Conservation (phyloP, 495 filamentous ascomycete genomes). For the Apodospora peruviana region DNA sequence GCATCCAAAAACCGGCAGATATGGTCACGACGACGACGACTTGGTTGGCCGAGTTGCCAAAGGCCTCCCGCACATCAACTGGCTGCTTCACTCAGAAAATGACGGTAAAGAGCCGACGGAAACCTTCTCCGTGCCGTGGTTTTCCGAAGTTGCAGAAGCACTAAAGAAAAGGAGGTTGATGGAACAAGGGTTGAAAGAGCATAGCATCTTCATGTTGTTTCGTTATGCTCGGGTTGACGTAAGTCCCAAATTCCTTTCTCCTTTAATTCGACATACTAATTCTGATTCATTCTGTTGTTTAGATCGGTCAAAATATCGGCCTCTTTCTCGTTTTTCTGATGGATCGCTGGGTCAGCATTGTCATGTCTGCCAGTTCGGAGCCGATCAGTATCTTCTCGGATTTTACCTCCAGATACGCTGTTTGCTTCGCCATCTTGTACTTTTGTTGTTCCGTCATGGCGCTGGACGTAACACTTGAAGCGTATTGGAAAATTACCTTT, state of each 20-base stretch:
- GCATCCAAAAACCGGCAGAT: neutral
- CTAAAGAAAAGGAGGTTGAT: slow-evolving; percentile 21
- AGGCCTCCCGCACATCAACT: slow-evolving; percentile 21
- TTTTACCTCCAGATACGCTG: slow-evolving; percentile 20
- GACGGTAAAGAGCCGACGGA: neutral
- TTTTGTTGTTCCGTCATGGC: slow-evolving; percentile 21
- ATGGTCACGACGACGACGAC: neutral
- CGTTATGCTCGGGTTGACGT: slow-evolving; percentile 18
- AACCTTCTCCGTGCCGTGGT: slow-evolving; percentile 20
- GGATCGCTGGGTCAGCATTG: slow-evolving; percentile 26
- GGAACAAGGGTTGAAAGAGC: slow-evolving; percentile 25
- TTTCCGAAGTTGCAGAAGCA: slow-evolving; percentile 18
- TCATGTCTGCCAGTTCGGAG: slow-evolving; percentile 11
- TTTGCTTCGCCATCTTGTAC: slow-evolving; percentile 26
- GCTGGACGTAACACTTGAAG: slow-evolving; percentile 15
- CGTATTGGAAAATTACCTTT: slow-evolving; percentile 17
- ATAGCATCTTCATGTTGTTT: slow-evolving; percentile 26
- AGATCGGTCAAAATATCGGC: slow-evolving; percentile 22
- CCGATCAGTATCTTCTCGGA: slow-evolving; percentile 13
- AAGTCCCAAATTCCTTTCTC: too few species aligned
- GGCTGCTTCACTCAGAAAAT: slow-evolving; percentile 15
- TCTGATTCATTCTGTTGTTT: too few species aligned
- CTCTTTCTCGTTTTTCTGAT: slow-evolving; percentile 25
- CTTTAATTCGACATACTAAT: slow-evolving; percentile 1
- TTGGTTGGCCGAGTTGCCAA: slow-evolving; percentile 11